Conservation (phyloP, 2,329 filamentous ascomycete species). For the Hypoxylon sp. region DNA sequence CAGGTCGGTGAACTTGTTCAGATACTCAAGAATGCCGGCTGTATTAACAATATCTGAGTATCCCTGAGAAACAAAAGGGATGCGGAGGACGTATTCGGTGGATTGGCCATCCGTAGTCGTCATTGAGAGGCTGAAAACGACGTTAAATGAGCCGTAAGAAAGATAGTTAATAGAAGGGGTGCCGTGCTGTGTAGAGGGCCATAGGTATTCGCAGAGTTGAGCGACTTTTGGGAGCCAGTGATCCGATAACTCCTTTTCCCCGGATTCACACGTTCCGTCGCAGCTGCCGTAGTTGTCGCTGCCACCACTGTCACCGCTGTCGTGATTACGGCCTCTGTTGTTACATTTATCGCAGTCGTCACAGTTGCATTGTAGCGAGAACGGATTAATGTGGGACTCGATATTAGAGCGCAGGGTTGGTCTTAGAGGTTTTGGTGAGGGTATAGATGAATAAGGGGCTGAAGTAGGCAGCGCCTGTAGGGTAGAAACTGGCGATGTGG, state of each 20-base stretch:
- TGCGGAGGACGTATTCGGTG: slow-evolving; percentile 31
- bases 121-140: slow-evolving; percentile 24
- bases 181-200: slow-evolving; percentile 14
- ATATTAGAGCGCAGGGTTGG: background rate
- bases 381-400: background rate
- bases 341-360: background rate
- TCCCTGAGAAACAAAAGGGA: background rate
- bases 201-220: slow-evolving; percentile 22
- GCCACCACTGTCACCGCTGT: too few relatives aligned
- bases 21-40: slow-evolving; percentile 24
- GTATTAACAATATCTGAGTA: background rate
- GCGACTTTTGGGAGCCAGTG: slow-evolving; percentile 18
- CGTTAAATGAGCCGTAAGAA: slow-evolving; percentile 17
- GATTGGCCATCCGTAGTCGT: background rate
- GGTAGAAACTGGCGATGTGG: background rate
- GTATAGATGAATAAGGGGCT: background rate
- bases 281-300: background rate
- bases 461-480: background rate
- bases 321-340: background rate
- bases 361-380: background rate
- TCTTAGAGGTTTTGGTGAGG: background rate
- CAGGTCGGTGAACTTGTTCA: slow-evolving; percentile 18
- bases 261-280: background rate
- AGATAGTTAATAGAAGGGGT: slow-evolving; percentile 20
- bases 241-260: slow-evolving; percentile 6